phyloP scores from a whole-genome alignment of 192 early-diverging fungal genomes.

The Entomortierella parvispora region DNA sequence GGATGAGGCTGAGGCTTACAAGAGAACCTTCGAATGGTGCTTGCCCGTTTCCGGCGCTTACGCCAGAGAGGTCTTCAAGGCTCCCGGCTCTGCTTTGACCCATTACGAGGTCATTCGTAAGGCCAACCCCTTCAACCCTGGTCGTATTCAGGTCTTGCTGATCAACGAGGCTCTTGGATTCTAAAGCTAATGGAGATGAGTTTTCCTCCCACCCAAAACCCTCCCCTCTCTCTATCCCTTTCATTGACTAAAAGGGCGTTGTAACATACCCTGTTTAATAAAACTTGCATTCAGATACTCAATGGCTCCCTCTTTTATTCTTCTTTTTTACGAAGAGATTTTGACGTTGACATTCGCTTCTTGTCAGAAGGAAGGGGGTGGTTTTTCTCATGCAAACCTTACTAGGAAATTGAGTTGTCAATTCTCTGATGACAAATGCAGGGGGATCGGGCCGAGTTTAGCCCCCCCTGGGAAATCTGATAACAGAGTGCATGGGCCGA shows the following conservation, averaged over 20 bases:
- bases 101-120: conserved; percentile 39
- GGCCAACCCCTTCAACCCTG: conserved; percentile 37
- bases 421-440: not conserved
- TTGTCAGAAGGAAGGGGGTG: no score
- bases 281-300: not conserved
- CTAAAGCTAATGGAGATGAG: not conserved
- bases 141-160: conserved; percentile 41
- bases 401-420: not conserved
- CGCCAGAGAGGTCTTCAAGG: conserved; percentile 41
- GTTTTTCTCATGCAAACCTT: not conserved
- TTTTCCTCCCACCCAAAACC: not conserved
- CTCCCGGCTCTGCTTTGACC: conserved; percentile 17
- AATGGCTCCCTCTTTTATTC: not conserved
- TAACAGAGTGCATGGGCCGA: no score
- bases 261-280: conserved; percentile 1
- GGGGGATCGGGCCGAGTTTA: no score
- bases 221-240: not conserved
- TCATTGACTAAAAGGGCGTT: not conserved
- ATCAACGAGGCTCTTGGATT: conserved; percentile 46
- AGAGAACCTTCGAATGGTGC: conserved; percentile 42
- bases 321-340: no score
- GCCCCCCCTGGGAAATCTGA: no score
- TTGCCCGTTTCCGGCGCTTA: conserved; percentile 28
- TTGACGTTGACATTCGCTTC: no score
- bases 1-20: conserved; percentile 44